Base-by-base conservation (phyloP, 306 rosid species). In the Prunus mira region DNA sequence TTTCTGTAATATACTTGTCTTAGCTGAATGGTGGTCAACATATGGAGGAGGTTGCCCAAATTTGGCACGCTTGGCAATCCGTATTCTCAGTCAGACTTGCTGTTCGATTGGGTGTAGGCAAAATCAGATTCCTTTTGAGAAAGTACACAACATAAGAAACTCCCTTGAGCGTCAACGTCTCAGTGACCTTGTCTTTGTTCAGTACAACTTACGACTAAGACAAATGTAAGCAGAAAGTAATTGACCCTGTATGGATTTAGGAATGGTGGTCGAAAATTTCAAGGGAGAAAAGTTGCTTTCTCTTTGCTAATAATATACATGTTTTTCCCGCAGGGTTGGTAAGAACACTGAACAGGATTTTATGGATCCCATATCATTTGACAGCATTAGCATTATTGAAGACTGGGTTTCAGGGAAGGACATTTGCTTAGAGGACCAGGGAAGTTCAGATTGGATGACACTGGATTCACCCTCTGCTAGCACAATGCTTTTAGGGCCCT, bases 1-100 rank as follows among this genome's bases (percentile, higher is more conserved):
- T 66, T 65, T 60, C 62, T 41, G 73, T 73, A 17, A n/a, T 62
- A 43, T 81, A 46, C 27, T 83, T 69, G 65, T 88, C 80, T 65
- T 76, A 93, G 96, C 90, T 62, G 98, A 93, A 86, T 93, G 98
- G 98, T 94, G 97, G 98, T 90, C 96, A 74, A 89, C 97, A 72
- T 91, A 90, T 81, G 97, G 96, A 76, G 94, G 96, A 81, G 89
- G 90, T 72, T 93, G 96, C 84, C 96, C 97, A 24, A 90, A 89
- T 86, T 84, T 93, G 83, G 84, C 97, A 2, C 94, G 91, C 68
- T 71, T 94, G 76, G 96, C 97, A 19, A 83, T 89, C 74, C 94
- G 87, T 19, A 86, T 94, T 85, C 98, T 94, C 81, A 88, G 96
- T 71, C 98, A 91, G 82, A 90, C 97, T 65, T 91, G 94, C 86